Conservation (phyloP, 1,284 basidiomycete genomes). For the Meira nashicola region DNA sequence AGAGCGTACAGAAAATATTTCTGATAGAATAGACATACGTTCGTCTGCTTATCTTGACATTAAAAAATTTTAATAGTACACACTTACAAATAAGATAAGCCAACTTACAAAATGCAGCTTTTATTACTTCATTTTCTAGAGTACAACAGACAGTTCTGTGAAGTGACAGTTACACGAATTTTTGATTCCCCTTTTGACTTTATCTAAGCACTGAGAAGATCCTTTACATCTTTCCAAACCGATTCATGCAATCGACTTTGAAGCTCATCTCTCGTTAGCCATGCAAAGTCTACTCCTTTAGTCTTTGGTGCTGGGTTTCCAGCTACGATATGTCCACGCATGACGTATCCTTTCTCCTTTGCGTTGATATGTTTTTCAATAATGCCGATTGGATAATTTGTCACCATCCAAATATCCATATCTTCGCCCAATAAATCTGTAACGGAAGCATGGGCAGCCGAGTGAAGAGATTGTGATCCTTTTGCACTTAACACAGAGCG, state of each 20-base stretch:
- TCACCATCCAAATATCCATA: constrained; percentile 50
- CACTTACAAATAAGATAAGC: no score
- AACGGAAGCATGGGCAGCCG: constrained; percentile 30
- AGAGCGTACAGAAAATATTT: no score
- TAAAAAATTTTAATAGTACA: no score
- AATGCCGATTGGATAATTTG: constrained; percentile 42
- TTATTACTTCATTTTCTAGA: no score
- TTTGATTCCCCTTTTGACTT: no score
- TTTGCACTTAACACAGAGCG: not conserved
- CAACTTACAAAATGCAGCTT: no score
- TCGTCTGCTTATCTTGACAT: no score
- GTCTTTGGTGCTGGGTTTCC: constrained; percentile 39
- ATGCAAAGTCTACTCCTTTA: constrained; percentile 70
- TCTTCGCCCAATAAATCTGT: constrained; percentile 29
- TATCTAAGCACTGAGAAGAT: constrained; percentile 59
- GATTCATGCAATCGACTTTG: constrained; percentile 58
- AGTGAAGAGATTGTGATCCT: constrained; percentile 8
- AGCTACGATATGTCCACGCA: constrained; percentile 40
- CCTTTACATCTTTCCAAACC: constrained; percentile 73
- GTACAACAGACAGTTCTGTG: no score
- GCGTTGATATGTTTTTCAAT: constrained; percentile 2
- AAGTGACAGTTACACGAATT: no score
- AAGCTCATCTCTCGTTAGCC: constrained; percentile 84
- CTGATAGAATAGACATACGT: no score
- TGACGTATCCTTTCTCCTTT: constrained; percentile 30